A percentile compares a stretch with the other conserved stretches of the same genome.
Evolutionary conservation across 2,329 filamentous ascomycete genomes (phyloP).

Genomic region (Alternaria infectoria): DNA sequence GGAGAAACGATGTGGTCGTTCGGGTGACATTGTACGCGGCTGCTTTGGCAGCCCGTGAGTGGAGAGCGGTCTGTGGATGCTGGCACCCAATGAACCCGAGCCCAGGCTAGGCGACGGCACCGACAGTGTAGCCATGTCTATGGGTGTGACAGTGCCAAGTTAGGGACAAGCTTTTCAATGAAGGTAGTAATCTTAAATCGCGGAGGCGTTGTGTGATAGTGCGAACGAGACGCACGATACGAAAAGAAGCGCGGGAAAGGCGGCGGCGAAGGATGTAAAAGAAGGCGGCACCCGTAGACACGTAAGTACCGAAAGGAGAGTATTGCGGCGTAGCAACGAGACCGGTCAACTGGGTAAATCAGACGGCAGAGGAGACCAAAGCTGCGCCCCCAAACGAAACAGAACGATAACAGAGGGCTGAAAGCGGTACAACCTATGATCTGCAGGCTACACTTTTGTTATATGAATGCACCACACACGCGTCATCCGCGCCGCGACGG

Average conservation of each 20-base stretch:
- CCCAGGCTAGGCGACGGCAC: conserved; percentile 31
- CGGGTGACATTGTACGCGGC: conserved; percentile 34
- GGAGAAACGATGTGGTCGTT: conserved; percentile 40
- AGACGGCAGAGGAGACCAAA: conserved; percentile 21
- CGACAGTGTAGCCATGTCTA: conserved; percentile 30
- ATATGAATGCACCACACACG: conserved; percentile 40
- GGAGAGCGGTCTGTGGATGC: conserved; percentile 37
- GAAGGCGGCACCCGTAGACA: conserved; percentile 13
- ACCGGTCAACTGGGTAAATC: conserved; percentile 23
- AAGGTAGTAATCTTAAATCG: background rate
- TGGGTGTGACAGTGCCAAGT: conserved; percentile 8
- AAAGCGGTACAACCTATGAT: conserved; percentile 37
- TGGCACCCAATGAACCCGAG: conserved; percentile 26
- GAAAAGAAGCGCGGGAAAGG: conserved; percentile 14
- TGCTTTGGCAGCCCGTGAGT: conserved; percentile 44
- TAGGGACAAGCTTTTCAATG: conserved; percentile 6
- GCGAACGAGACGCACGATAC: conserved; percentile 6
- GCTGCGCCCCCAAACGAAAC: conserved; percentile 28
- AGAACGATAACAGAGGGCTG: conserved; percentile 29
- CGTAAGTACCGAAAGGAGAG: conserved; percentile 9
- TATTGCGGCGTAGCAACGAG: conserved; percentile 22
- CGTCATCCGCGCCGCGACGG: conserved; percentile 29
- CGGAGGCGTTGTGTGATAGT: conserved; percentile 6
- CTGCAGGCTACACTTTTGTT: conserved; percentile 39
- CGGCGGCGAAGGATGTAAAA: conserved; percentile 15